Percentiles rank a stretch among this genome's conserved stretches.
Conservation (phyloP, 805 yeast species). For the Yarrowia keelungensis region DNA sequence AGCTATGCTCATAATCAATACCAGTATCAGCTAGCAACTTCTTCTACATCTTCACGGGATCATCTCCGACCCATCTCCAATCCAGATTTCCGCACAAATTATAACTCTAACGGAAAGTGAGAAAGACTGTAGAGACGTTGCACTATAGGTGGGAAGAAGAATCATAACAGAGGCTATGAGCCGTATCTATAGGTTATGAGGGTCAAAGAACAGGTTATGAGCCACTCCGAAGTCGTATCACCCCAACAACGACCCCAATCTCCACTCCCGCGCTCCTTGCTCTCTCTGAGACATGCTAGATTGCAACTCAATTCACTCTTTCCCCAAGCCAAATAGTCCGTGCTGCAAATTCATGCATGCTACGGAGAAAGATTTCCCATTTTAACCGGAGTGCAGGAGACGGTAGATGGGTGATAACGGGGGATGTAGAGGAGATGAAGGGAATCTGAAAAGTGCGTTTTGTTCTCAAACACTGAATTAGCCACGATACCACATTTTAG, state of each 20-base stretch:
- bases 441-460: not conserved
- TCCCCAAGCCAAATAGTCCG: constrained; percentile 1
- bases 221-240: too few species aligned
- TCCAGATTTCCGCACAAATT: not conserved
- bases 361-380: constrained; percentile 22
- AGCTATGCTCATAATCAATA: too few species aligned
- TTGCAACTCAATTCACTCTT: constrained; percentile 6
- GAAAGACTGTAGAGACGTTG: too few species aligned
- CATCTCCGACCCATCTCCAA: not conserved
- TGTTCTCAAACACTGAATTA: not conserved
- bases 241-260: not conserved
- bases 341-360: not conserved
- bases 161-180: too few species aligned
- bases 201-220: too few species aligned
- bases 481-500: too few species aligned
- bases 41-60: not conserved
- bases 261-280: not conserved
- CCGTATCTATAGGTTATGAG: too few species aligned
- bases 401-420: not conserved
- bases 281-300: constrained; percentile 16
- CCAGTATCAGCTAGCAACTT: too few species aligned
- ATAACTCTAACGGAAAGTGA: not conserved
- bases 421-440: not conserved
- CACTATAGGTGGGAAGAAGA: too few species aligned
- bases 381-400: constrained; percentile 8